A percentile compares a stretch with the other conserved stretches of the same genome.
Conservation (phyloP, 1,284 basidiomycete genomes). For the Ustilago bromivora region DNA sequence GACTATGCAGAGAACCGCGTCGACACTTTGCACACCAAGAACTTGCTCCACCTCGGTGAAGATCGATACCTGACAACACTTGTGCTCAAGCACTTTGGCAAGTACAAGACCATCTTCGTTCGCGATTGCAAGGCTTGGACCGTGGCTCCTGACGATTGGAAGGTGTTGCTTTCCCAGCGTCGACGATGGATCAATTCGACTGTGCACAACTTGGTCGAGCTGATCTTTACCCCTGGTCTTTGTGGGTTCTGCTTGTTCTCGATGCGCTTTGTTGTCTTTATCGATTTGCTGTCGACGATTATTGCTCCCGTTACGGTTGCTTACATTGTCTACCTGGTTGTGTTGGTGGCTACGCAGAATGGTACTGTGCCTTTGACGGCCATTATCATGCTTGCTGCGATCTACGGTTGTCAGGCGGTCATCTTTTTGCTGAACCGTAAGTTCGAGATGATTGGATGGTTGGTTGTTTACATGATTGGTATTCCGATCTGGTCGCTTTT, state of each 20-base stretch:
- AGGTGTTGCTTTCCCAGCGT: constrained; percentile 93
- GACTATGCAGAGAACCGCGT: constrained; percentile 97
- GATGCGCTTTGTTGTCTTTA: constrained; percentile 97
- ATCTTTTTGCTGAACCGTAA: constrained; percentile 69
- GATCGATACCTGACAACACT: constrained; percentile 97
- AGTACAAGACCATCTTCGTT: constrained; percentile 88
- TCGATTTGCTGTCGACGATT: constrained; percentile 83
- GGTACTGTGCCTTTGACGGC: constrained; percentile 73
- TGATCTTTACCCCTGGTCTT: constrained; percentile 90
- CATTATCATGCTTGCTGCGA: constrained; percentile 89
- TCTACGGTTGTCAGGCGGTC: constrained; percentile 78
- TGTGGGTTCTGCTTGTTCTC: constrained; percentile 93
- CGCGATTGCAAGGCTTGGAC: constrained; percentile 85
- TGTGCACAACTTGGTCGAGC: constrained; percentile 93
- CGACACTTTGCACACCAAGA: constrained; percentile 90
- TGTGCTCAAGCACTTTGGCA: constrained; percentile 78
- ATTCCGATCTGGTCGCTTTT: constrained; percentile 92
- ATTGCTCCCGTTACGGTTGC: constrained; percentile 92
- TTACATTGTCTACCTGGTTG: constrained; percentile 74
- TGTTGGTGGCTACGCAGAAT: constrained; percentile 58
- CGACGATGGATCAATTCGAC: constrained; percentile 99
- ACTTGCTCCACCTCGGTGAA: constrained; percentile 94
- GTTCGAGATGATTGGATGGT: constrained; percentile 69
- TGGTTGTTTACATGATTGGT: constrained; percentile 74
- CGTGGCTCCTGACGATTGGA: constrained; percentile 79